phyloP scores from a whole-genome alignment of 257 asterid genomes.

The Solanum boliviense region DNA sequence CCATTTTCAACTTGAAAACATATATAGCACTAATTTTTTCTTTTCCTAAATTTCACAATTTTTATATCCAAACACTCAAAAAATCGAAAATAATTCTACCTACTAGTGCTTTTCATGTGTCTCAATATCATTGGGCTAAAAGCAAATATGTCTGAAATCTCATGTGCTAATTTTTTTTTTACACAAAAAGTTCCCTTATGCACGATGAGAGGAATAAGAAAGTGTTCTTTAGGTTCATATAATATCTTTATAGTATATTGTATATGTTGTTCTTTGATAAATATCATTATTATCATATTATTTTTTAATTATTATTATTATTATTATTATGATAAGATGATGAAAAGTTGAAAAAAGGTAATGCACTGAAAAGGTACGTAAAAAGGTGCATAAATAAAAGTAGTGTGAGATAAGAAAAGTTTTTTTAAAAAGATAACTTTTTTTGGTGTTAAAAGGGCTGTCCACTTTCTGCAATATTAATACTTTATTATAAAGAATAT shows the following conservation, averaged over 20 bases:
- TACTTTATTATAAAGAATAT: neutral
- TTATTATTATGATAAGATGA: neutral
- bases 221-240: too few relatives aligned
- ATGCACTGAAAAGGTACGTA: neutral
- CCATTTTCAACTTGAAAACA: neutral
- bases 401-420: slow-evolving; percentile 16
- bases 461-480: slow-evolving; percentile 74
- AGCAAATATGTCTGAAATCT: neutral
- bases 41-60: neutral
- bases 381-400: slow-evolving; percentile 45
- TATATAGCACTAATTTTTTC: neutral
- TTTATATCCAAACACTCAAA: neutral
- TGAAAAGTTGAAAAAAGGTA: neutral
- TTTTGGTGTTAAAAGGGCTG: slow-evolving; percentile 81
- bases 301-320: neutral
- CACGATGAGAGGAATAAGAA: too few relatives aligned
- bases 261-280: neutral
- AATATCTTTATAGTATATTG: too few relatives aligned
- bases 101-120: neutral
- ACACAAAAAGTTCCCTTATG: neutral
- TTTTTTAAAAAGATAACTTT: slow-evolving; percentile 35
- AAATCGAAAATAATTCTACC: neutral
- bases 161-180: neutral
- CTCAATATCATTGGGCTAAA: neutral
- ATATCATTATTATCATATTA: neutral